Evolutionary conservation across 495 filamentous ascomycete species (phyloP).

Genomic region (Neurospora cerealis): DNA sequence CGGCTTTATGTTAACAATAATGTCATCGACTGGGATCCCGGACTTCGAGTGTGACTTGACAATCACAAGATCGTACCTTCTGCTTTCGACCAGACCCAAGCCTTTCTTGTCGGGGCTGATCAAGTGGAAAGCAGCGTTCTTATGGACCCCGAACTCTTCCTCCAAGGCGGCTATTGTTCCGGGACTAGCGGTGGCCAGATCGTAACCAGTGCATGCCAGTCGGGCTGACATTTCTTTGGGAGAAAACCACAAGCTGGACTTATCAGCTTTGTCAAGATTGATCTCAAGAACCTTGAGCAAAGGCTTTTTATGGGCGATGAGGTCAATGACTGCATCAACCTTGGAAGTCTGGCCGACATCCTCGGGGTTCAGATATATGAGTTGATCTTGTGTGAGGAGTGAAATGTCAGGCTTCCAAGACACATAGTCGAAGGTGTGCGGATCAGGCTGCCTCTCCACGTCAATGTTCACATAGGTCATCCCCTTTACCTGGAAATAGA

Average conservation of each 20-base stretch:
- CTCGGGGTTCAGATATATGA: not conserved
- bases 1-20: not conserved
- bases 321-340: slow-evolving; percentile 11
- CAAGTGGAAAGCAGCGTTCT: not conserved
- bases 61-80: not conserved
- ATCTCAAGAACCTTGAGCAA: slow-evolving; percentile 20
- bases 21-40: not conserved
- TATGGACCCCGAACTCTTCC: not conserved
- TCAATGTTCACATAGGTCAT: slow-evolving; percentile 10
- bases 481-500: slow-evolving; percentile 14
- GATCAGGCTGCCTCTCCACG: not conserved
- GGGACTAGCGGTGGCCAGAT: not conserved
- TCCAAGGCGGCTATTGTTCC: not conserved
- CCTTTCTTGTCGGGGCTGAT: not conserved
- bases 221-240: not conserved
- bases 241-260: not conserved
- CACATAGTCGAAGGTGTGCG: slow-evolving; percentile 10
- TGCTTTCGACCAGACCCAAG: not conserved
- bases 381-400: slow-evolving; percentile 11
- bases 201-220: not conserved
- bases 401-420: slow-evolving; percentile 25
- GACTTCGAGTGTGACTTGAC: not conserved
- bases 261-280: slow-evolving; percentile 7
- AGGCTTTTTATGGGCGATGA: slow-evolving; percentile 24
- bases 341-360: not conserved